These are phyloP conservation scores for Prinsepia uniflora DNA, from an alignment of 306 rosid species.

Conservation along the genomic window DNA sequence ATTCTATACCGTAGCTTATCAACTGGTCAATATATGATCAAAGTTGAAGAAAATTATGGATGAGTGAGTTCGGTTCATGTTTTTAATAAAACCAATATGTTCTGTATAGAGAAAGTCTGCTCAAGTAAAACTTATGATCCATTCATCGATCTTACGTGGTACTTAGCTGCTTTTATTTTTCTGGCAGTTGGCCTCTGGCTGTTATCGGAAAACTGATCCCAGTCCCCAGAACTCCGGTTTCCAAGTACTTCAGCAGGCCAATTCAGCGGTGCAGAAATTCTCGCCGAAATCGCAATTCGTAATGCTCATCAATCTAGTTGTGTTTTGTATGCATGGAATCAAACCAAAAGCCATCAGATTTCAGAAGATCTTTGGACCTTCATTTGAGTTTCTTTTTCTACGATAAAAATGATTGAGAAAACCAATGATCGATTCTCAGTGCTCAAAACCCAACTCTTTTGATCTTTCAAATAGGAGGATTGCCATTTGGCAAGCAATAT, in stretches of 20 bases:
- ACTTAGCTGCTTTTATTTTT: constrained; percentile 9
- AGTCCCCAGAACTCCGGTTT: constrained; percentile 64
- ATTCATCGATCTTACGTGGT: neutral
- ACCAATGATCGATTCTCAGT: neutral
- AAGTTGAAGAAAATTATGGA: too few species aligned
- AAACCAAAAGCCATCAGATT: constrained; percentile 2
- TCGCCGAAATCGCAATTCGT: neutral
- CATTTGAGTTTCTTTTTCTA: neutral
- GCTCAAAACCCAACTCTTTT: neutral
- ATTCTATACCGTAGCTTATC: too few species aligned
- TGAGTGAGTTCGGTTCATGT: too few species aligned
- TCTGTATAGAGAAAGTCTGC: too few species aligned
- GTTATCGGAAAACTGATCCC: constrained; percentile 69
- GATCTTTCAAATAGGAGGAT: neutral
- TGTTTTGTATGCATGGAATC: neutral
- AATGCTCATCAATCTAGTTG: neutral
- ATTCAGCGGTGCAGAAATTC: constrained; percentile 35
- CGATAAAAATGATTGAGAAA: neutral
- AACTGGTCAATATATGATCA: too few species aligned
- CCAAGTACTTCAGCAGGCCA: constrained; percentile 31
- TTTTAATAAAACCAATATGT: too few species aligned
- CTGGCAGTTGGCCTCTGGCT: constrained; percentile 89
- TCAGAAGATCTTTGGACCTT: neutral
- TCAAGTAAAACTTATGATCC: too few species aligned
- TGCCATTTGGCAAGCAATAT: neutral